phyloP scores from a whole-genome alignment of 768 basidiomycete species.

The Nidularia sp. region DNA sequence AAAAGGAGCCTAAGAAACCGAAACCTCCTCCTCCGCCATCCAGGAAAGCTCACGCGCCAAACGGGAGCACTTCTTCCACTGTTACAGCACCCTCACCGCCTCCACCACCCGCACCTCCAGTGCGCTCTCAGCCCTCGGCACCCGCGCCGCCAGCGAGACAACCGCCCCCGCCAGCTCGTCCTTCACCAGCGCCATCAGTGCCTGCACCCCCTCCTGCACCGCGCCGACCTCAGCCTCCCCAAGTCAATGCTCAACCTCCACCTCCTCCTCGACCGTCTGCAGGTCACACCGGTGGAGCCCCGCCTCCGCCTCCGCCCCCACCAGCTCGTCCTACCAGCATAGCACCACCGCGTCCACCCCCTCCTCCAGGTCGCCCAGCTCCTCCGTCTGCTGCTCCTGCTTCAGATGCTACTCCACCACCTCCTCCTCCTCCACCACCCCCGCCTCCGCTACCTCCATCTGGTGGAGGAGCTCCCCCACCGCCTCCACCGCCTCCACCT shows the following conservation, averaged over 20 bases:
- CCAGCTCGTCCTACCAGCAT: conserved; percentile 30
- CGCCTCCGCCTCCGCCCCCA: conserved; percentile 17
- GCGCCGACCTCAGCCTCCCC: conserved; percentile 23
- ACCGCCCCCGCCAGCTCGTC: conserved; percentile 21
- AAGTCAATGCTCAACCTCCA: conserved; percentile 28
- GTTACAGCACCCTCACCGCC: conserved; percentile 17
- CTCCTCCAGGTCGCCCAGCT: conserved; percentile 30
- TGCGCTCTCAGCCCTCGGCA: conserved; percentile 23
- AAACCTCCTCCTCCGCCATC: conserved; percentile 54
- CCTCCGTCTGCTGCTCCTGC: conserved; percentile 32
- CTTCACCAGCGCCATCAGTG: conserved; percentile 29
- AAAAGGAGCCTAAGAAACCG: conserved; percentile 36
- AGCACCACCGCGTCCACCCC: conserved; percentile 22
- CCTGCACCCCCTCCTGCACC: conserved; percentile 32
- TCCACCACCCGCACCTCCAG: conserved; percentile 33
- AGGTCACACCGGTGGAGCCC: conserved; percentile 8
- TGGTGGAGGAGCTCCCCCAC: conserved; percentile 28
- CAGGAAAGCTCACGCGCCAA: conserved; percentile 29
- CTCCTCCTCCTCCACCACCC: conserved; percentile 27
- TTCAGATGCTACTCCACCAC: conserved; percentile 21
- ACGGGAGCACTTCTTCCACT: conserved; percentile 27
- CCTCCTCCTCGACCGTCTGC: conserved; percentile 14
- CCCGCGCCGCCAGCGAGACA: conserved; percentile 26
- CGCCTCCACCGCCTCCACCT: conserved; percentile 45
- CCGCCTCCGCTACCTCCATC: conserved; percentile 21